Evolutionary conservation across 352 stramenopile species (phyloP).

Genomic region (Globisporangium alternatum): DNA sequence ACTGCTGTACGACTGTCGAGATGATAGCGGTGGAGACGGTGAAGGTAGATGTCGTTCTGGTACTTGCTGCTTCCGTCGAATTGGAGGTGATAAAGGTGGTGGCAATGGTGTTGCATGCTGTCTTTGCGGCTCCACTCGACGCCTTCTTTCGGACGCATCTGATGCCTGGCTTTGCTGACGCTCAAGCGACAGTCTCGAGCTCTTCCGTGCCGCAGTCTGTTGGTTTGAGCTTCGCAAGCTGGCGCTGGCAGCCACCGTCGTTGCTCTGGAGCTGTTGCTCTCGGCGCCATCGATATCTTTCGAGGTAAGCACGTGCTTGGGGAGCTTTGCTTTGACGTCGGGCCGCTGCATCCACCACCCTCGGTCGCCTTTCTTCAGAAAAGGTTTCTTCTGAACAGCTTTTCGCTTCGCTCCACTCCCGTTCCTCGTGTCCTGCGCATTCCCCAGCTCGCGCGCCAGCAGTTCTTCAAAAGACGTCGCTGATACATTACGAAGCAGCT

Average conservation of each 20-base stretch:
- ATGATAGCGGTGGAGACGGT: background rate
- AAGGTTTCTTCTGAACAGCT: constrained; percentile 47
- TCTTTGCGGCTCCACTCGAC: background rate
- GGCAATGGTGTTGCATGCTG: background rate
- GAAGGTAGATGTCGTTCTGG: background rate
- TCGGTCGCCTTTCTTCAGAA: constrained; percentile 71
- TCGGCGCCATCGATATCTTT: constrained; percentile 31
- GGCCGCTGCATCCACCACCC: constrained; percentile 82
- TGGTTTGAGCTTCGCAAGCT: constrained; percentile 13
- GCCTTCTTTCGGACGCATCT: background rate
- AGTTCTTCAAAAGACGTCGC: constrained; percentile 65
- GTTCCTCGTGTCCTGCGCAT: background rate
- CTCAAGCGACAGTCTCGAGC: constrained; percentile 11
- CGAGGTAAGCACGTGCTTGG: constrained; percentile 58
- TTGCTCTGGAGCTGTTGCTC: constrained; percentile 13
- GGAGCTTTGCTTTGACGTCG: constrained; percentile 46
- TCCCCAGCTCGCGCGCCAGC: constrained; percentile 55
- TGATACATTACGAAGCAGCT: constrained; percentile 15
- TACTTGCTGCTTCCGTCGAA: background rate
- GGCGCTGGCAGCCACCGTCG: constrained; percentile 5
- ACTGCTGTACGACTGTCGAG: background rate
- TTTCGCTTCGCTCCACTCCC: background rate
- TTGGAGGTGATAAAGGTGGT: background rate
- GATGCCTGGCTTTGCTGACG: constrained; percentile 7
- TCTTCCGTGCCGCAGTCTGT: constrained; percentile 23